Conservation (phyloP, 768 basidiomycete genomes). For the Tylopilus subfusipes region DNA sequence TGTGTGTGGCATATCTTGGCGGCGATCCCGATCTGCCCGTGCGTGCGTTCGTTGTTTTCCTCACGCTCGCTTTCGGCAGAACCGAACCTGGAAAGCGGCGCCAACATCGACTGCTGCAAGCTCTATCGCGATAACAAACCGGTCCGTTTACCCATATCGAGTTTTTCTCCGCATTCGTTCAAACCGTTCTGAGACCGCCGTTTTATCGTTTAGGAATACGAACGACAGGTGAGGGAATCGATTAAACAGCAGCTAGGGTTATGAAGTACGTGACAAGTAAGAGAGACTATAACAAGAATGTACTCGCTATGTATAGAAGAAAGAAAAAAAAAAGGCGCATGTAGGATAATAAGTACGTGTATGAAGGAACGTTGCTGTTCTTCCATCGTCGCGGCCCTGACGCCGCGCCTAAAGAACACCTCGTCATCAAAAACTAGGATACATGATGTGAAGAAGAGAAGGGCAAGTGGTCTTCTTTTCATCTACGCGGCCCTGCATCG, state of each 20-base stretch:
- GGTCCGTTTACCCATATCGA: too few relatives aligned
- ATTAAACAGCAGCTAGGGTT: slow-evolving; percentile 85
- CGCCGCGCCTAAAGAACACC: not conserved
- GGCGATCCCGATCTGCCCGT: not conserved
- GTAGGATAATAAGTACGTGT: not conserved
- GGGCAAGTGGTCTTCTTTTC: not conserved
- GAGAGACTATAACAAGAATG: slow-evolving; percentile 13
- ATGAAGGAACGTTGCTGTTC: not conserved
- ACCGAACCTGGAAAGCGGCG: slow-evolving; percentile 96
- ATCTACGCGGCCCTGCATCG: slow-evolving; percentile 9
- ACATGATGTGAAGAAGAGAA: not conserved
- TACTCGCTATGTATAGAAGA: slow-evolving; percentile 4
- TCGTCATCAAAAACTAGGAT: not conserved
- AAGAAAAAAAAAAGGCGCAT: not conserved
- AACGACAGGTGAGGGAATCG: slow-evolving; percentile 76
- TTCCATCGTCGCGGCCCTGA: not conserved
- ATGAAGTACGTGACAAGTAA: slow-evolving; percentile 30
- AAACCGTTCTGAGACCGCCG: too few relatives aligned
- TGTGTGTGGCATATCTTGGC: not conserved
- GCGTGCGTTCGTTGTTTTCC: not conserved
- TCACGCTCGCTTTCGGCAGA: slow-evolving; percentile 44
- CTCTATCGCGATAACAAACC: slow-evolving; percentile 84
- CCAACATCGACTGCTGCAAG: slow-evolving; percentile 97
- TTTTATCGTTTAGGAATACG: slow-evolving; percentile 77
- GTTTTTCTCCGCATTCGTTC: too few relatives aligned